Conservation (phyloP, 1,284 basidiomycete species). For the Malassezia cuniculi region DNA sequence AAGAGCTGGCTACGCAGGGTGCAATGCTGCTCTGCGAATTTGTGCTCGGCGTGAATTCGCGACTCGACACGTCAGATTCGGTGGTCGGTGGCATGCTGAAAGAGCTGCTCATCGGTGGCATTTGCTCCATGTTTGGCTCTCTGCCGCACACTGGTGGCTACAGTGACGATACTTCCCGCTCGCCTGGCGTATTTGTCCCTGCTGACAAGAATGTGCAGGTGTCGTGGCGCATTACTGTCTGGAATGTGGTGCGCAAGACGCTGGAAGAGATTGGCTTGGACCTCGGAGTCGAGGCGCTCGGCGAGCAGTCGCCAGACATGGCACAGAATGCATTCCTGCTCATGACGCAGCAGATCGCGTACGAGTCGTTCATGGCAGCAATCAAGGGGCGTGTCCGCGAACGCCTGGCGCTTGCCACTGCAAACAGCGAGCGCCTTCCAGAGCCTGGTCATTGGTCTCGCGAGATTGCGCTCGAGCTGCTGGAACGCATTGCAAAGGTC, state of each 20-base stretch:
- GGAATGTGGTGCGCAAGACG: slow-evolving; percentile 15
- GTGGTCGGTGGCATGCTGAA: no score
- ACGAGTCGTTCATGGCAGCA: slow-evolving; percentile 10
- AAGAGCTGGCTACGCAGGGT: slow-evolving; percentile 13
- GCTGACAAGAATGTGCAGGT: not conserved
- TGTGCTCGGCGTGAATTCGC: slow-evolving; percentile 1
- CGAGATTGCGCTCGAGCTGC: slow-evolving; percentile 7
- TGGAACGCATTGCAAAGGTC: not conserved
- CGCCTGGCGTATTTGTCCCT: no score
- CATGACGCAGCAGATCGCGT: slow-evolving; percentile 12
- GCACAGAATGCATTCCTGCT: slow-evolving; percentile 3
- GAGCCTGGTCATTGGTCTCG: slow-evolving; percentile 7
- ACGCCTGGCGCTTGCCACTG: slow-evolving; percentile 7
- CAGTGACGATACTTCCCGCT: no score
- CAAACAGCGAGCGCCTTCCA: not conserved
- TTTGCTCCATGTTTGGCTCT: slow-evolving; percentile 1
- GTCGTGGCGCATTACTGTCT: slow-evolving; percentile 9
- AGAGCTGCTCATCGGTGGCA: slow-evolving; percentile 5
- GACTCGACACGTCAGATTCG: no score
- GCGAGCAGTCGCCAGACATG: not conserved
- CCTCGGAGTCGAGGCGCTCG: slow-evolving; percentile 1
- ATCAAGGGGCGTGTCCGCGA: slow-evolving; percentile 8
- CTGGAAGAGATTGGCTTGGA: slow-evolving; percentile 6
- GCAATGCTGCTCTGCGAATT: slow-evolving; percentile 9
- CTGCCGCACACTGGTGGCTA: slow-evolving; percentile 1